Conservation (phyloP, 2,329 filamentous ascomycete species). For the Penicillium concentricum region DNA sequence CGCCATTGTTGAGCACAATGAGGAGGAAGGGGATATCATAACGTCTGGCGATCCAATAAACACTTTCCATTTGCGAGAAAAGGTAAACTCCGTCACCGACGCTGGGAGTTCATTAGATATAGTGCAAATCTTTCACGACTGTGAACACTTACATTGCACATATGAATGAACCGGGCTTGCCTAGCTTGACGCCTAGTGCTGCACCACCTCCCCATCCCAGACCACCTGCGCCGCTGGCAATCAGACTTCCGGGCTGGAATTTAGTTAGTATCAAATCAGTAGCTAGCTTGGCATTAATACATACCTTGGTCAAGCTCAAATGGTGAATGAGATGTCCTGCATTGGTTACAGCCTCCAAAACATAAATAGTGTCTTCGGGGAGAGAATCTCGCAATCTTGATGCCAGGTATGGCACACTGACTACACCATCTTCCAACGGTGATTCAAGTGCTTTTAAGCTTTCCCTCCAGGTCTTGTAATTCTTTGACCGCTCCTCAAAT, state of each 20-base stretch:
- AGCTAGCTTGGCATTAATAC: neutral
- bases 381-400: conserved; percentile 54
- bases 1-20: conserved; percentile 66
- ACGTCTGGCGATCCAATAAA: conserved; percentile 66
- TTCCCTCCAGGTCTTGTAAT: conserved; percentile 12
- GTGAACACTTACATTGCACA: conserved; percentile 48
- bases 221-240: conserved; percentile 63
- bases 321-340: conserved; percentile 41
- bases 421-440: conserved; percentile 1
- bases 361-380: conserved; percentile 66
- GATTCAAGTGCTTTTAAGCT: conserved; percentile 4
- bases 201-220: conserved; percentile 76
- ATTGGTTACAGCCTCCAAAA: conserved; percentile 74
- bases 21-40: conserved; percentile 64
- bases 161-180: conserved; percentile 55
- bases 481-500: conserved; percentile 9
- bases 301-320: conserved; percentile 18
- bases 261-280: neutral
- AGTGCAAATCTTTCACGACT: too few relatives aligned
- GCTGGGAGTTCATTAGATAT: conserved; percentile 2
- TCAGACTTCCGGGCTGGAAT: conserved; percentile 14
- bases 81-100: conserved; percentile 66
- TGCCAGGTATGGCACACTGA: conserved; percentile 56
- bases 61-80: conserved; percentile 61
- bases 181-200: conserved; percentile 72